Percentiles rank a stretch among this genome's conserved stretches.
These are phyloP conservation scores for Simplicillium aogashimaense DNA, from an alignment of 2,329 filamentous ascomycete species.

Conservation along the genomic window DNA sequence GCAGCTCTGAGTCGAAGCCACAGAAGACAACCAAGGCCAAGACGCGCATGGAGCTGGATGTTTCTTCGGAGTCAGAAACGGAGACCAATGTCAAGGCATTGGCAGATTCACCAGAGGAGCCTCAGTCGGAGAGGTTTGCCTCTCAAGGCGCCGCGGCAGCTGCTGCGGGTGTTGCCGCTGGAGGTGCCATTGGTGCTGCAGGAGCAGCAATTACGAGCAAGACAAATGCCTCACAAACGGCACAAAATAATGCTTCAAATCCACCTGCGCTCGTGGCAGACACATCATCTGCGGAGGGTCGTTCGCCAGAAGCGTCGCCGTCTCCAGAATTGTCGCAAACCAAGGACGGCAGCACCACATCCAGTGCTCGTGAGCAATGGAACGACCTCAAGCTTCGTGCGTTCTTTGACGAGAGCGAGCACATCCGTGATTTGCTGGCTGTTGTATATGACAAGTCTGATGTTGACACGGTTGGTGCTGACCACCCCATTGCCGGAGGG, in stretches of 20 bases:
- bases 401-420: conserved; percentile 83
- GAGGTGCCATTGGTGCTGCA: conserved; percentile 19
- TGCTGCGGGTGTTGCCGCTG: conserved; percentile 26
- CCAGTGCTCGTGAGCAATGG: conserved; percentile 46
- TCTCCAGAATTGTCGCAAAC: conserved; percentile 50
- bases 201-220: conserved; percentile 12
- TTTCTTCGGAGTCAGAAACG: conserved; percentile 50
- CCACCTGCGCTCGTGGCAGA: conserved; percentile 61
- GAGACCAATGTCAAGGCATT: conserved; percentile 6
- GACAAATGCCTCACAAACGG: conserved; percentile 39
- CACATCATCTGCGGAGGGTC: conserved; percentile 59
- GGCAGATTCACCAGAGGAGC: background rate
- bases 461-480: conserved; percentile 65
- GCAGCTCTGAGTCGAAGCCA: conserved; percentile 38
- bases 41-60: conserved; percentile 57
- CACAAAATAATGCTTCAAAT: conserved; percentile 29
- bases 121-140: background rate
- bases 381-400: conserved; percentile 76
- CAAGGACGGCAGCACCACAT: conserved; percentile 26
- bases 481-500: conserved; percentile 73
- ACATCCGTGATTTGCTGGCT: conserved; percentile 80
- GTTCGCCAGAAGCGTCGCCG: conserved; percentile 53
- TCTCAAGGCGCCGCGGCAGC: conserved; percentile 16
- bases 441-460: conserved; percentile 91
- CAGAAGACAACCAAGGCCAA: conserved; percentile 41